Percentiles rank a stretch among this genome's conserved stretches.
Evolutionary conservation across 805 yeast species (phyloP).

Genomic region (Sugiyamaella marilandica): DNA sequence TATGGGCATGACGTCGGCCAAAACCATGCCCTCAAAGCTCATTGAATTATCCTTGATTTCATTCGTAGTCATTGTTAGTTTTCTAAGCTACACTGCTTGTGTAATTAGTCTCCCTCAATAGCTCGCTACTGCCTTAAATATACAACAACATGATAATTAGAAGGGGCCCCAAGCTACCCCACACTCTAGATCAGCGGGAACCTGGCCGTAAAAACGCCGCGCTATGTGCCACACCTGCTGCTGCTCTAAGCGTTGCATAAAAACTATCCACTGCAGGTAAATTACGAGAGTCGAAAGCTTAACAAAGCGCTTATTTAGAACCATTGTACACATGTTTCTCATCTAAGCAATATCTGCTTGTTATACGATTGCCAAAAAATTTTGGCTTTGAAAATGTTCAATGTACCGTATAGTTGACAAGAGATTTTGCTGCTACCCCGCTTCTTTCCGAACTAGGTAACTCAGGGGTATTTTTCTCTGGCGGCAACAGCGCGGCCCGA

Average conservation of each 20-base stretch:
- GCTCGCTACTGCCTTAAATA: neutral
- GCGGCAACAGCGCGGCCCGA: too few relatives aligned
- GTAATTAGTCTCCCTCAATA: neutral
- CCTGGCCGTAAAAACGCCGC: neutral
- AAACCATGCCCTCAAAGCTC: constrained; percentile 6
- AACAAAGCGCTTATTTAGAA: too few relatives aligned
- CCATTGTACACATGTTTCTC: too few relatives aligned
- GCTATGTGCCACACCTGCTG: neutral
- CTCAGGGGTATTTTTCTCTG: too few relatives aligned
- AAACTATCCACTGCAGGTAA: too few relatives aligned
- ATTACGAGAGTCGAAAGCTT: too few relatives aligned
- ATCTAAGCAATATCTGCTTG: too few relatives aligned
- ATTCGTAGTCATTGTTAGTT: neutral
- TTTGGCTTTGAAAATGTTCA: too few relatives aligned
- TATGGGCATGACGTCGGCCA: constrained; percentile 10
- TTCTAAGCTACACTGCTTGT: neutral
- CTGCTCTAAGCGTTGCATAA: neutral
- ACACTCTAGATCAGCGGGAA: neutral
- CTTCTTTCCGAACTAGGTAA: too few relatives aligned
- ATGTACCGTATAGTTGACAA: too few relatives aligned
- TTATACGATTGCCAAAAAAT: too few relatives aligned
- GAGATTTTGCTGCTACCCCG: too few relatives aligned
- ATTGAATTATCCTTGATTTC: neutral
- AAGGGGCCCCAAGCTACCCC: neutral
- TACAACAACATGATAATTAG: neutral